Base-by-base conservation (phyloP, 1,139 yeast genomes). In the Yamadazyma mexicana region DNA sequence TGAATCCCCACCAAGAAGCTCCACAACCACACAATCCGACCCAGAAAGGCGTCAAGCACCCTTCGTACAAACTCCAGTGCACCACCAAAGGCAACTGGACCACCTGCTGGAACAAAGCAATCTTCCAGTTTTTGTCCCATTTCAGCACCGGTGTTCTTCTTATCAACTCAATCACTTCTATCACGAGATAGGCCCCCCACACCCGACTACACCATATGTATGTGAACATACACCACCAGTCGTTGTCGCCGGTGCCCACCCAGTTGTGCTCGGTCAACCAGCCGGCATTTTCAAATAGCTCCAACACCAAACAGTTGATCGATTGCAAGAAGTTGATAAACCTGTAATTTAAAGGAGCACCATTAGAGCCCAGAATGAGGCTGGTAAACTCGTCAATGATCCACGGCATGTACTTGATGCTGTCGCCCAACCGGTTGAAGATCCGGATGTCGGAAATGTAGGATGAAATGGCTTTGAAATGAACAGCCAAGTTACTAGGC, bases 241-340 rank as follows among this genome's bases (percentile, higher is more conserved):
- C 49, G 50, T 73, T 64, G 46, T 73, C 75, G 27, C 53, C 48
- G 16, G 79, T 75, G 6, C 70, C 67, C 2, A 76, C 62, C 78
- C 80, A 77, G 46, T 73, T 66, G 51, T 77, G 82, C 35, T 76
- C 81, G 2, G 77, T 70, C 31, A 74, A 59, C 77, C 81, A 78
- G 2, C 81, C 83, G n/a, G 73, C 70, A 41, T 77, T 77, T 49
- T 78, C 83, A 32, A 77, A 58, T 5, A 77, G 61, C 52, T 78
- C 83, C 46, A 72, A 61, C 3, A 68, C 58, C 36, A 71, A 58
- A 46, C 77, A 71, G 44, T 71, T 71, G 40, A 72, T 44, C 2
- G 77, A 59, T 50, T 72, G 77, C 22, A 63, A 49, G 28, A 70
- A 58, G 46, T 70, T 70, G 43, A 72, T 47, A 33, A 69, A 52